Base-by-base conservation (phyloP, 2,329 filamentous ascomycete genomes). In the Lachnellula subtilissima region DNA sequence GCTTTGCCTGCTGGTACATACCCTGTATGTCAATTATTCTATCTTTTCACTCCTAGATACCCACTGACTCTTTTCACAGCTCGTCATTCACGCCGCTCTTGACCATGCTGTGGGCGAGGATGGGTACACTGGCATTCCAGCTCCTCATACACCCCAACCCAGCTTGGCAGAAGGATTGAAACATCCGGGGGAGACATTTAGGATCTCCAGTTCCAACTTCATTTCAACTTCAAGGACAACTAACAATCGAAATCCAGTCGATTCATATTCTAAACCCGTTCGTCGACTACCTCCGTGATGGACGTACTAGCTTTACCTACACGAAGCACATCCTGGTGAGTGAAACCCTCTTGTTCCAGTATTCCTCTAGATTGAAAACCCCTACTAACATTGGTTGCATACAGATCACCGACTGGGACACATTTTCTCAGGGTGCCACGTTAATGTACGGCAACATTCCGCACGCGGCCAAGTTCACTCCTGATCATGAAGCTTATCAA, bases 211-310 rank as follows among this genome's bases (percentile, higher is more conserved):
- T 15, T 32, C 4, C 15, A 7, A 11, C n/a, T 2, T 17, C 39
- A 28, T 19, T 17, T 19, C 2, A 17, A 37, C n/a, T 35, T 3
- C 32, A 53, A 32, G 28, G 8, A 8, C 32, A 50, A 25, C 25
- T 49, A 42, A 42, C 36, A 37, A 25, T 25, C 36, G 11, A 15
- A 25, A 9, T 47, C 35, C 23, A 82, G 79, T 76, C 76, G 39
- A 69, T 76, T 17, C 74, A 76, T 8, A 75, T 81, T 57, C 76
- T 79, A 60, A 83, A 82, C 55, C 81, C 81, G 0, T 84, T 83
- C 64, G 57, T 83, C 39, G 80, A 82, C 63, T 64, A 80, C 5
- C 69, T 81, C 2, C 71, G 73, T 50, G 78, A 82, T 65, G 76
- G 75, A 36, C 69, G 73, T 58, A 76, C 77, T 1, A 76, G 74